Base-by-base conservation (phyloP, 2,329 filamentous ascomycete species). In the Penicillium decumbens region DNA sequence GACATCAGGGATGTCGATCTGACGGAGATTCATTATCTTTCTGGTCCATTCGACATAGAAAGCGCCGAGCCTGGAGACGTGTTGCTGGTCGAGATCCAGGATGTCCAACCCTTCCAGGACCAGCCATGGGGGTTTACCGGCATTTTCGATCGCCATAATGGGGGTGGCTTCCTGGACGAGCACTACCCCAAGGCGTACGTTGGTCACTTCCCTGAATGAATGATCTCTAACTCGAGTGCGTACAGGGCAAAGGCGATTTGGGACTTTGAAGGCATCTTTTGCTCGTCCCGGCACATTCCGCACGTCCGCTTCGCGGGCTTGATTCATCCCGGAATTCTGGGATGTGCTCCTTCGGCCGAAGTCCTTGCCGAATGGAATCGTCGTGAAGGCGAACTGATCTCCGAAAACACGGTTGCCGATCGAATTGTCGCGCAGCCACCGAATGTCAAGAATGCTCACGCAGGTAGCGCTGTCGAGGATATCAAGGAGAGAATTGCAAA, bases 111-210 rank as follows among this genome's bases (percentile, higher is more conserved):
- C 0, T 83, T 95, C 57, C 78, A 92, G 54, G 83, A 93, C 27
- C 82, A 86, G 49, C 89, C 89, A 0, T 95, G 91, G 91, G 91
- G 91, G 0, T 95, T 95, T 68, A 92, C 88, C 0, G 89, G 89
- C 7, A 72, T 93, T 4, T 95, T 96, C 63, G 78, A 85, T 46
- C 84, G 82, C 57, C 73, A 83, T 13, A 95, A 95, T 61, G 91
- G 91, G 5, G 91, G 91, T 7, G 90, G 91, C 0, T 95, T 95
- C 58, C 71, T 95, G 10, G 89, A 95, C 56, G 88, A 95, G 65
- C 78, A 89, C 25, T 96, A 95, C 61, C 90, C 89, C 0, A 81
- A 88, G 25, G 83, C 91, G 82, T 89, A 74, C 56, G 81, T 12
- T 8, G 28, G 27, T 23, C 25, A 18, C 30, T 12, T 15, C 2